Percentiles rank a stretch among this genome's conserved stretches.
Evolutionary conservation across 306 rosid genomes (phyloP).

Genomic region (Carpinus viminea): DNA sequence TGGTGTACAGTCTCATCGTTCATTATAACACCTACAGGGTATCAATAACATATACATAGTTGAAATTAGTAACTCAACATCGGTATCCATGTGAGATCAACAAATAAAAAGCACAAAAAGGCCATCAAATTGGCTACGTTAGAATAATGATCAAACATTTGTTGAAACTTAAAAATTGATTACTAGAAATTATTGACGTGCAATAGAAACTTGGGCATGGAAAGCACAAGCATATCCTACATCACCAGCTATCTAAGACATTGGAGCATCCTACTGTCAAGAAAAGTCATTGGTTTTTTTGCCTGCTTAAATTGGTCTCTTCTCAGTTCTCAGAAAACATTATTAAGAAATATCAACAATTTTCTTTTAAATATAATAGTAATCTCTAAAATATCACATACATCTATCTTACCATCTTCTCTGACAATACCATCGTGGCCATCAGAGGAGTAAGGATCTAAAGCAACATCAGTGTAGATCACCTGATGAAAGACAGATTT

Average conservation of each 20-base stretch:
- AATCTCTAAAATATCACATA: conserved; percentile 13
- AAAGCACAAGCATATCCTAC: neutral
- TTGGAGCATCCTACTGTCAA: neutral
- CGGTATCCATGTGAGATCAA: conserved; percentile 10
- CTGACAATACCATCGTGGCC: conserved; percentile 97
- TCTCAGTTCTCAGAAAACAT: neutral
- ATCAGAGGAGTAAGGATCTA: conserved; percentile 95
- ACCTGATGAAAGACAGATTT: conserved; percentile 46
- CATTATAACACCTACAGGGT: conserved; percentile 82
- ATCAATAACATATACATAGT: conserved; percentile 24
- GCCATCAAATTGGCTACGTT: neutral
- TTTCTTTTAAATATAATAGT: conserved; percentile 15
- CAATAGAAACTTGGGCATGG: neutral
- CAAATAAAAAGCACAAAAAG: neutral
- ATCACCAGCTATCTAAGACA: neutral
- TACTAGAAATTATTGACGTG: neutral
- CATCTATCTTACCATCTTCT: conserved; percentile 74
- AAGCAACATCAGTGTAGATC: conserved; percentile 94
- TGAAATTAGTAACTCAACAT: conserved; percentile 24
- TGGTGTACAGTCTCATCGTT: conserved; percentile 96
- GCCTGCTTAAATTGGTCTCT: neutral
- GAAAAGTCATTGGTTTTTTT: neutral
- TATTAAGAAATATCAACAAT: conserved; percentile 3
- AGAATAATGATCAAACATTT: neutral
- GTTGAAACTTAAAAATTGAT: neutral